phyloP scores from a whole-genome alignment of 371 early-diverging fungal species.

The Mucor indicus region DNA sequence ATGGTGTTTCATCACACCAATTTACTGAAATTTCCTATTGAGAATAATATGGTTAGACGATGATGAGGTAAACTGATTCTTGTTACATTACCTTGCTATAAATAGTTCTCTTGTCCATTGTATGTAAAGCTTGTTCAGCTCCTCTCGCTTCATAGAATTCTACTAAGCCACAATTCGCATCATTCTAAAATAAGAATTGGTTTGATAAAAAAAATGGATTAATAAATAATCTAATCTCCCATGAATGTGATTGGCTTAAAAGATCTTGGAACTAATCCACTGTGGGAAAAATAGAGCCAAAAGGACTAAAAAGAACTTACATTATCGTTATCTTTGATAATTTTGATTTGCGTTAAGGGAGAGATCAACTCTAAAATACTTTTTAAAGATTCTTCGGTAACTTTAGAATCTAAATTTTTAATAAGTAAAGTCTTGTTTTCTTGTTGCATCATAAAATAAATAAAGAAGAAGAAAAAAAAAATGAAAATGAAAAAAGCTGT shows the following conservation, averaged over 20 bases:
- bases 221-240: background rate
- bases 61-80: background rate
- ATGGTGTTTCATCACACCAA: constrained; percentile 15
- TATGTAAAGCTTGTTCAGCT: constrained; percentile 71
- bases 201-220: background rate
- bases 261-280: no score
- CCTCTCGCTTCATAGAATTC: constrained; percentile 69
- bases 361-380: constrained; percentile 13
- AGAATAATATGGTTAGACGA: background rate
- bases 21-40: constrained; percentile 25
- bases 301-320: no score
- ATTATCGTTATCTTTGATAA: constrained; percentile 2
- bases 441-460: no score
- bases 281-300: no score
- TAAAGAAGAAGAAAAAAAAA: no score
- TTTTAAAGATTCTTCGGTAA: constrained; percentile 11
- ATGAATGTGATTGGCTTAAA: background rate
- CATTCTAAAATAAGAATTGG: constrained; percentile 22
- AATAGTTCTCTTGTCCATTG: constrained; percentile 71
- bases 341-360: constrained; percentile 4
- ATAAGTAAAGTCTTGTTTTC: constrained; percentile 10
- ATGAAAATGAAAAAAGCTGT: no score
- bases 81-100: constrained; percentile 40
- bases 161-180: constrained; percentile 77
- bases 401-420: constrained; percentile 9